Evolutionary conservation across 2,329 filamentous ascomycete genomes (phyloP), one percentile per base, ranked within the genome.

Genomic region (Xylariales sp.): DNA sequence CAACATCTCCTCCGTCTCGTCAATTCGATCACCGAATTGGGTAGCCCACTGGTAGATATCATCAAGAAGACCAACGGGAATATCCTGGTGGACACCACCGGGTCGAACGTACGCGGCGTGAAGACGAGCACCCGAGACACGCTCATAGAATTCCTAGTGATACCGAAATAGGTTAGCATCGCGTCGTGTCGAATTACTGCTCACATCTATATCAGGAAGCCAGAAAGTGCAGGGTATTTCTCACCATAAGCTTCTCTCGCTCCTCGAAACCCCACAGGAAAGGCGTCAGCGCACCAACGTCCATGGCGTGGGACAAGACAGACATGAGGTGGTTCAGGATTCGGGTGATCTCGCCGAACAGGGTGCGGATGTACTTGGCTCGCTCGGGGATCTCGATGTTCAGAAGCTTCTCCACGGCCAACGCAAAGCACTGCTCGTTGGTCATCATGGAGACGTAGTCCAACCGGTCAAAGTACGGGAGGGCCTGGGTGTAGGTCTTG

Each of bases 381-480:
- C 93, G 78, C 49, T 93, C 85, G 17, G 93, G 93, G 47, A 98
- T 87, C 63, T 98, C 94, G 49, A 98, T 75, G 66, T 98, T 98
- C 56, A 98, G 74, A 44, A 98, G 77, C 76, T 98, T 98, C 78
- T 98, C 93, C 40, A 97, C 91, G 15, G 89, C 93, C 50, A 98
- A 77, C 25, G 89, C 81, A 67, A 88, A 98, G 61, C 89, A 95
- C 70, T 98, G 93, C 76, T 98, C 93, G 67, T 98, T 98, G 57
- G 93, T 98, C 93, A 98, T 98, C 94, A 98, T 98, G 57, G 89
- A 96, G 53, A 96, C 90, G 66, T 98, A 98, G 69, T 98, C 93
- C 64, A 98, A 76, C 54, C 93, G 88, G 70, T 98, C 93, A 63
- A 98, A 98, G 74, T 98, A 98, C 40, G 93, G 93, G 60, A 98